Evolutionary conservation across 2,329 filamentous ascomycete genomes (phyloP).

Genomic region (Pseudogymnoascus sp.): DNA sequence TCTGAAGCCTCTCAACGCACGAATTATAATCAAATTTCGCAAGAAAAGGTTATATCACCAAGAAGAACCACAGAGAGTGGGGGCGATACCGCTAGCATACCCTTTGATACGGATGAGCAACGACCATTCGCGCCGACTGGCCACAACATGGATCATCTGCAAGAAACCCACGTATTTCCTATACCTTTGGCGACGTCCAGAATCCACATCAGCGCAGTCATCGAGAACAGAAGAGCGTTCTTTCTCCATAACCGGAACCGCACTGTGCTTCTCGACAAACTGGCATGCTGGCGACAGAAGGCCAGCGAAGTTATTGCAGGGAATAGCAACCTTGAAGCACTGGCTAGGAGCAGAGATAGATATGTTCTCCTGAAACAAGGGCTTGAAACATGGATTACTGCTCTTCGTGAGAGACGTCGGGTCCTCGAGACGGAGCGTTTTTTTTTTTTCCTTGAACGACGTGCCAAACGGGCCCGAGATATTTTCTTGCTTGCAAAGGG

Average conservation of each 20-base stretch:
- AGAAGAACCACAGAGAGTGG: neutral
- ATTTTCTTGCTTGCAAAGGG: slow-evolving; percentile 56
- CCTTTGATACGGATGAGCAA: neutral
- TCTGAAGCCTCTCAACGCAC: neutral
- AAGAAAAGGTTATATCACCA: neutral
- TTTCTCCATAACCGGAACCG: neutral
- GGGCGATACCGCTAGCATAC: neutral
- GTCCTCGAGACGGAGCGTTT: slow-evolving; percentile 40
- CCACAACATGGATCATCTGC: neutral
- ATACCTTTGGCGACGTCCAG: neutral
- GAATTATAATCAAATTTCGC: neutral
- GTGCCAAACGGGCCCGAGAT: slow-evolving; percentile 56
- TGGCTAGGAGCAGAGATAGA: slow-evolving; percentile 42
- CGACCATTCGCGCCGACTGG: neutral
- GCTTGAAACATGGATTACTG: slow-evolving; percentile 41
- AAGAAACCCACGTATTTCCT: neutral
- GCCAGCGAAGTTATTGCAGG: slow-evolving; percentile 28
- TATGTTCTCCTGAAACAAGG: slow-evolving; percentile 43
- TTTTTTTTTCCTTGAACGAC: slow-evolving; percentile 46
- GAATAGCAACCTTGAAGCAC: slow-evolving; percentile 31
- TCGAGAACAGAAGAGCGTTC: neutral
- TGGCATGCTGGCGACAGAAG: slow-evolving; percentile 21
- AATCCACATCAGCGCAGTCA: neutral
- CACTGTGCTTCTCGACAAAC: neutral
- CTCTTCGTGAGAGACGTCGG: slow-evolving; percentile 22